These are phyloP conservation scores for Persicaria tinctoria DNA, from an alignment of 148 eudicot genomes.

Conservation along the genomic window DNA sequence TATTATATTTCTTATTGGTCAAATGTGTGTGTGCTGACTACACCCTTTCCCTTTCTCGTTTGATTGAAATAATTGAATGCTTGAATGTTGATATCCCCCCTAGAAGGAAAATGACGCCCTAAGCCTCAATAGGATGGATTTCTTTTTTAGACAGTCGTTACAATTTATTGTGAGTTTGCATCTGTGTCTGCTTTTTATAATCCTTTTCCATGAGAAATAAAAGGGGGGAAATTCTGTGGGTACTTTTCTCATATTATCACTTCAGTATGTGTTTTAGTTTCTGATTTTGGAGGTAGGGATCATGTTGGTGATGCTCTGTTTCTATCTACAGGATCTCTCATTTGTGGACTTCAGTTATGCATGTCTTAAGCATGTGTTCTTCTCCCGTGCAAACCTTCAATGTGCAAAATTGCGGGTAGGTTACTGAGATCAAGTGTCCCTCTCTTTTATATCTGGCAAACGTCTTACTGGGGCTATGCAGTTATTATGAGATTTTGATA, in stretches of 20 bases:
- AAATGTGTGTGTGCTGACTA: neutral
- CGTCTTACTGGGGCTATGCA: neutral
- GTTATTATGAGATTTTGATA: slow-evolving; percentile 5
- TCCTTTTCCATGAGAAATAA: neutral
- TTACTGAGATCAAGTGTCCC: slow-evolving; percentile 1
- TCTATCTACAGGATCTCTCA: slow-evolving; percentile 65
- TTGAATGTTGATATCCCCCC: neutral
- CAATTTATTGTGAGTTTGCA: neutral
- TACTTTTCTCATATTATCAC: neutral
- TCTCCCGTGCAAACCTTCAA: slow-evolving; percentile 96
- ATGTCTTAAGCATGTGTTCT: slow-evolving; percentile 71
- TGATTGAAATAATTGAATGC: neutral
- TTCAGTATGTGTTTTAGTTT: neutral
- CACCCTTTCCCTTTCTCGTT: neutral
- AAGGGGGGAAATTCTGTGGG: neutral
- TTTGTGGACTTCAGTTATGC: slow-evolving; percentile 93
- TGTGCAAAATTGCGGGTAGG: slow-evolving; percentile 84
- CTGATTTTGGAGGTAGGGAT: neutral
- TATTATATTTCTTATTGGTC: neutral
- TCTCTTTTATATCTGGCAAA: neutral
- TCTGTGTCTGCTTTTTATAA: neutral
- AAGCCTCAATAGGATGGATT: neutral
- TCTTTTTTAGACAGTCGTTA: neutral
- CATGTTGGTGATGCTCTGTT: neutral
- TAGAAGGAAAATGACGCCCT: neutral